Evolutionary conservation across 495 filamentous ascomycete genomes (phyloP), one percentile per base, ranked within the genome.

Genomic region (Trichocladium uniseriatum): DNA sequence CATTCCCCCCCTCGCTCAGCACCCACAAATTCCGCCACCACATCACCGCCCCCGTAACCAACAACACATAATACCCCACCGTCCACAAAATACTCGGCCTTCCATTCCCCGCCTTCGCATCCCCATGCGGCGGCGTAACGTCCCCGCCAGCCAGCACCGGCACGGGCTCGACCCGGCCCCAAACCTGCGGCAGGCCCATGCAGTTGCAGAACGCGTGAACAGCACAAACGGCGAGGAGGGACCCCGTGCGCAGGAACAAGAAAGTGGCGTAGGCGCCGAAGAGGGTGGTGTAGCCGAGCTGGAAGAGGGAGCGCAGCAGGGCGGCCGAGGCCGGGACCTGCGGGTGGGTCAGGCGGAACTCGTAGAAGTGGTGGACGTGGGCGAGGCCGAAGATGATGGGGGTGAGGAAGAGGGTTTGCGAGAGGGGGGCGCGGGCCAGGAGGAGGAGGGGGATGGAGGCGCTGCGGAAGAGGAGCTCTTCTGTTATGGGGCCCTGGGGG

Each of bases 361-460:
- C 92, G 69, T 95, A 95, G 66, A 89, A 87, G 69, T 97, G 92
- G 67, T 98, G 91, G 22, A 95, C 65, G 69, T 98, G 92, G 10
- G 90, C 87, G 42, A 98, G 84, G 46, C 94, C 92, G 63, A 98
- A 98, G 67, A 94, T 86, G 9, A 97, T 66, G 2, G 92, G 92
- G 0, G 86, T 81, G 7, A 87, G 63, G 64, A 92, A 88, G 58
- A 95, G 74, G 54, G 86, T 81, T 5, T 67, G 70, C 0, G 65
- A 66, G 2, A 80, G 65, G 3, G 77, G 68, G 6, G 76, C 64
- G 27, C 74, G 74, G n/a, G 89, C 79, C n/a, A 91, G 66, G 5
- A 95, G 67, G 61, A 94, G 82, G 3, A 95, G 73, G 6, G 90
- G 86, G 43, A 95, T 73, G 38, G 92, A 78, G 39, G 84, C 77